Evolutionary conservation across 805 yeast species (phyloP), one percentile per base, ranked within the genome.

Genomic region (Metschnikowia gelsemii): DNA sequence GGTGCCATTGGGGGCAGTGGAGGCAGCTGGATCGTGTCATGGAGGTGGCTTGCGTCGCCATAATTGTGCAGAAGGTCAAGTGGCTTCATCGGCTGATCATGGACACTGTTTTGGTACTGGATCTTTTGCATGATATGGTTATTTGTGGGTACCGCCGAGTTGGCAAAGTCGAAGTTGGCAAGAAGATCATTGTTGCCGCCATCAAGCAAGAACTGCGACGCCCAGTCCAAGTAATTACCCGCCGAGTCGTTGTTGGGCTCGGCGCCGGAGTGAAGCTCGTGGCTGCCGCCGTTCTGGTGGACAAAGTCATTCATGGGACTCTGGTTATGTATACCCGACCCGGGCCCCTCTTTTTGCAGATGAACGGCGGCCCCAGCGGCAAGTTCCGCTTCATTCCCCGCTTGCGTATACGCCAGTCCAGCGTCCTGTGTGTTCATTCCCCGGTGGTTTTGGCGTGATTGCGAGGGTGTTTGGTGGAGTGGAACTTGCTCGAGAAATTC

Each of bases 191-290:
- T 47, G 32, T 43, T 45, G 5, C 36, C 40, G 32, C 62, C 54
- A 21, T 65, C 72, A 58, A 66, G 59, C 22, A 68, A 41, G 23
- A 66, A 43, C 28, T 57, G 55, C 20, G 61, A 53, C 3, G 67
- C 61, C 74, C 74, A 68, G 50, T 57, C 54, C 21, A 50, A 26
- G 37, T 49, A 51, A 17, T 36, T 40, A 2, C 33, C 44, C 14
- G 39, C 35, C 29, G 28, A 23, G 28, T 40, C 44, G 4, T 30
- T 39, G n/a, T 8, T 8, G 5, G 25, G 35, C 3, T 22, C 35
- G 9, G n/a, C 26, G 12, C 19, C 35, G 20, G 35, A 11, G 35
- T n/a, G 12, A 13, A 18, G 16, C 17, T 23, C 38, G 16, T 8
- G 25, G 17, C 13, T 9, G 16, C 7, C 17, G 4, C 40, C 44